phyloP scores from a whole-genome alignment of 2,329 filamentous ascomycete species.

The Ophiostoma quercus region DNA sequence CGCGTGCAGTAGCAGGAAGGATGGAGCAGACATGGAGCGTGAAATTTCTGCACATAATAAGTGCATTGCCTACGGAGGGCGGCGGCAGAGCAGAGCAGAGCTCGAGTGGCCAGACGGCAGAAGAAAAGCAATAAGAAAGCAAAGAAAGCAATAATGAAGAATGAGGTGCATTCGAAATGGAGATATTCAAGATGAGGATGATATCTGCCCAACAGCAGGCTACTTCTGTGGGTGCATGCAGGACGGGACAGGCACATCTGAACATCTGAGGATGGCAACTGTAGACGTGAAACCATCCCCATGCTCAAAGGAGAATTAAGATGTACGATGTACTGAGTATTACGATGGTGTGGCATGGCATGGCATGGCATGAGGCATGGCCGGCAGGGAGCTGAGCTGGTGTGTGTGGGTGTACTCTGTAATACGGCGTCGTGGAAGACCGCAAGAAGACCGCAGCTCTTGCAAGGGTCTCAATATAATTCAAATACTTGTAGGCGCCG shows the following conservation, averaged over 20 bases:
- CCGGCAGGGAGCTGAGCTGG: background rate
- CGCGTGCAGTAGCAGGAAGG: conserved; percentile 21
- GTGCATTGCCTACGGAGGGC: conserved; percentile 5
- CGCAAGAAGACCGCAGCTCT: background rate
- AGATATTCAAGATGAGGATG: background rate
- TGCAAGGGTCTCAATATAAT: background rate
- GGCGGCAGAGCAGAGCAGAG: background rate
- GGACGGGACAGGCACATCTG: background rate
- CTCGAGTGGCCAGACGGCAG: background rate
- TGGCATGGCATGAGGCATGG: background rate
- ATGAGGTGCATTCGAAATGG: conserved; percentile 9
- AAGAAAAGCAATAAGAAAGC: background rate
- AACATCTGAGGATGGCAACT: background rate
- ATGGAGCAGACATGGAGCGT: background rate
- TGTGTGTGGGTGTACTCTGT: background rate
- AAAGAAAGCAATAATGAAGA: background rate
- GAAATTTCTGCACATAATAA: conserved; percentile 22
- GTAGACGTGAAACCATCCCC: conserved; percentile 16
- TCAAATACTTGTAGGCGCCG: background rate
- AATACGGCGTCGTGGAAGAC: background rate
- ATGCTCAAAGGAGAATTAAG: conserved; percentile 7
- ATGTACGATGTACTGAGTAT: background rate
- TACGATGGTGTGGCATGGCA: background rate
- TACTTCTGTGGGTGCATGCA: conserved; percentile 8
- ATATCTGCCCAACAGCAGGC: background rate